A percentile compares a stretch with the other conserved stretches of the same genome.
phyloP scores from a whole-genome alignment of 257 asterid species.

The Primulina huaijiensis region DNA sequence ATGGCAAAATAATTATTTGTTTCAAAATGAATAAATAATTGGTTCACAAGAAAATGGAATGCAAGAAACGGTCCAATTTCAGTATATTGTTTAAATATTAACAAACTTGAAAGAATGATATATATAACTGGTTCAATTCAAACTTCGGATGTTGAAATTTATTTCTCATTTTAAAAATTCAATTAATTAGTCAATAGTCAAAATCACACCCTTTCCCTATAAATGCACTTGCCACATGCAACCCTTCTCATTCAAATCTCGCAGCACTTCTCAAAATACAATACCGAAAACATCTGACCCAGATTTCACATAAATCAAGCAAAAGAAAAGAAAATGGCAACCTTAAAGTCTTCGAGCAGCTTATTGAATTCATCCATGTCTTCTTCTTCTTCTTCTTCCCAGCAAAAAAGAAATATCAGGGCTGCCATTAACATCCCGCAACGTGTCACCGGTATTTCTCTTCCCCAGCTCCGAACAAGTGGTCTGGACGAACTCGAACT shows the following conservation, averaged over 20 bases:
- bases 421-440: conserved; percentile 28
- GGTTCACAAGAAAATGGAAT: not conserved
- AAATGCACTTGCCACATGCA: not conserved
- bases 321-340: conserved; percentile 18
- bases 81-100: no score
- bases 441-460: conserved; percentile 24
- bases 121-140: conserved; percentile 15
- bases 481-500: conserved; percentile 1
- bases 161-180: not conserved
- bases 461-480: conserved; percentile 24
- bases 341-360: conserved; percentile 25
- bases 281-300: not conserved
- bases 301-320: not conserved
- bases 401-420: not conserved
- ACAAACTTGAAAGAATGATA: no score
- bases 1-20: no score
- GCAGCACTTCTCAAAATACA: not conserved
- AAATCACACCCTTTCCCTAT: not conserved
- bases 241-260: not conserved
- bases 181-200: conserved; percentile 19
- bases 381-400: conserved; percentile 14
- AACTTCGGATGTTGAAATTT: conserved; percentile 12
- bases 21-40: no score
- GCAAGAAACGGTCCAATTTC: no score
- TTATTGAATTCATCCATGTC: conserved; percentile 12